Base-by-base conservation (phyloP, 2,329 filamentous ascomycete genomes). In the Nemania sp. region DNA sequence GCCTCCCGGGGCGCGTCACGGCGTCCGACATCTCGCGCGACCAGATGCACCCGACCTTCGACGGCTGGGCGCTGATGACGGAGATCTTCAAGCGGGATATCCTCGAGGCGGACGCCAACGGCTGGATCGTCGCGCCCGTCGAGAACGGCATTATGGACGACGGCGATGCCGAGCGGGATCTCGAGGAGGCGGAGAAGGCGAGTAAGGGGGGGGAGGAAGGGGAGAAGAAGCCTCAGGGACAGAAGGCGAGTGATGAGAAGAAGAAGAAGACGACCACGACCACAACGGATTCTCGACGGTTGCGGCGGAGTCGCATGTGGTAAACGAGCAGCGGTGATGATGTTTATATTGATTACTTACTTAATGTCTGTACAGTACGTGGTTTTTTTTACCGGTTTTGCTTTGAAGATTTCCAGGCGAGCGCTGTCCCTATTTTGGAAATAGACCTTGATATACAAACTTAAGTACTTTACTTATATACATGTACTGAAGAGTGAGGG, bases 1-100 rank as follows among this genome's bases (percentile, higher is more conserved):
- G 69, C 13, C 35, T 72, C 2, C 68, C 68, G 2, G 63, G 60
- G 10, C 68, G 70, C 43, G 60, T 70, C n/a, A 60, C 57, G 4
- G 34, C 53, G 15, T 54, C 59, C 29, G 56, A 63, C 48, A 66
- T 72, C 29, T 61, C 63, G 18, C 9, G 32, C 5, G 70, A 71
- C 21, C 46, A 64, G 21, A 68, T 68, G 65, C 66, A 65, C 12
- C 65, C 66, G 2, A 66, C 66, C 1, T 59, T 48, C 13, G 54
- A 64, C 5, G 66, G 66, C 18, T 68, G 65, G 66, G 50, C 46
- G 17, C 63, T 67, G 63, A 68, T 68, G 65, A 50, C 50, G 20
- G 61, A 67, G 42, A 47, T 68, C 34, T 66, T 57, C 48, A 68
- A 64, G 59, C 52, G 55, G 49, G 61, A 62, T 20, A 66, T 68